phyloP scores from a whole-genome alignment of 2,329 filamentous ascomycete genomes.

The Epichloe bromicola region DNA sequence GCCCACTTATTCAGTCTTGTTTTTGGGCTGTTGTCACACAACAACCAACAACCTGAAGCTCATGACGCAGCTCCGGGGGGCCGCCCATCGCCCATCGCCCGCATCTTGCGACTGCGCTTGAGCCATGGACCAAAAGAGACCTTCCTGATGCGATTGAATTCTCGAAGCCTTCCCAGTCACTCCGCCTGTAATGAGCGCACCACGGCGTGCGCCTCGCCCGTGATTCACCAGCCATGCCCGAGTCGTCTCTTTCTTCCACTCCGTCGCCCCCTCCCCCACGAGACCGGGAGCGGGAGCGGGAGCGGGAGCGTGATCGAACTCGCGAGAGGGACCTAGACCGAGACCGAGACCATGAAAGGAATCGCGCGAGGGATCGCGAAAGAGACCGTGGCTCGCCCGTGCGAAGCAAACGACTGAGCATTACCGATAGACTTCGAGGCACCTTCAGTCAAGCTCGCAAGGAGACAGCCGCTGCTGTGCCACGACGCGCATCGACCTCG shows the following conservation, averaged over 20 bases:
- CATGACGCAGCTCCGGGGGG: slow-evolving; percentile 4
- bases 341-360: slow-evolving; percentile 4
- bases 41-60: slow-evolving; percentile 1
- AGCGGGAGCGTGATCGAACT: neutral
- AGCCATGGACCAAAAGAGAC: neutral
- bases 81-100: neutral
- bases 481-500: slow-evolving; percentile 18
- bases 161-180: neutral
- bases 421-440: slow-evolving; percentile 25
- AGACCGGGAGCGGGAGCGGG: neutral
- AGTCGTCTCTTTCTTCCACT: slow-evolving; percentile 1
- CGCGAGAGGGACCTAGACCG: neutral
- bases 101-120: slow-evolving; percentile 1
- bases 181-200: neutral
- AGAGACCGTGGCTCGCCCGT: slow-evolving; percentile 16
- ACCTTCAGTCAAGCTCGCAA: slow-evolving; percentile 21
- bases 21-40: neutral
- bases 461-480: slow-evolving; percentile 14
- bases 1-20: neutral
- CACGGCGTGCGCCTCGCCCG: neutral
- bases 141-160: neutral
- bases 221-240: slow-evolving; percentile 4
- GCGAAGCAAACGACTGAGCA: slow-evolving; percentile 25
- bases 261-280: slow-evolving; percentile 1
- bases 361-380: slow-evolving; percentile 10